phyloP scores from a whole-genome alignment of 768 basidiomycete genomes.

The Agaricus blazei region DNA sequence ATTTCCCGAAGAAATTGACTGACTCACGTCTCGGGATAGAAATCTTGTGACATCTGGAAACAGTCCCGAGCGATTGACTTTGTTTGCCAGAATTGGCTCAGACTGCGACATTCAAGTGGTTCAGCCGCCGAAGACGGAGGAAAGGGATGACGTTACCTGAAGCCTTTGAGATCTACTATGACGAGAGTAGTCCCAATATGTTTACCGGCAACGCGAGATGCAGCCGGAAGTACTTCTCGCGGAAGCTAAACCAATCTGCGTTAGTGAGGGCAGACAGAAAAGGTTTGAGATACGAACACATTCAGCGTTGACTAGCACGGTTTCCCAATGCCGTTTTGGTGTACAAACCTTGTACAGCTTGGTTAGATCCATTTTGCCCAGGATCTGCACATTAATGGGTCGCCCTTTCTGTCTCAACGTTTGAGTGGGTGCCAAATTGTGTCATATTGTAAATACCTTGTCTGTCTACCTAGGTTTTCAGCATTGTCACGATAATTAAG shows the following conservation, averaged over 20 bases:
- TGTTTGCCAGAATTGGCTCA: conserved; percentile 74
- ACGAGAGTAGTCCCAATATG: conserved; percentile 50
- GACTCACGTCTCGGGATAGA: conserved; percentile 66
- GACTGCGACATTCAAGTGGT: conserved; percentile 27
- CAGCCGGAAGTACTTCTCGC: conserved; percentile 65
- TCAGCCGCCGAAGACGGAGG: neutral
- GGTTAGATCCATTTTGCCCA: conserved; percentile 54
- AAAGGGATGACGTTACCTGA: conserved; percentile 33
- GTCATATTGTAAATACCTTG: conserved; percentile 39
- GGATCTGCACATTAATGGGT: conserved; percentile 62
- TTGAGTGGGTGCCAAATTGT: neutral
- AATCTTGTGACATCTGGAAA: conserved; percentile 76
- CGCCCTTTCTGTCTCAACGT: conserved; percentile 51
- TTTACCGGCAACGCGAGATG: conserved; percentile 48
- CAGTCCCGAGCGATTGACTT: conserved; percentile 55
- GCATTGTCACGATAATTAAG: neutral
- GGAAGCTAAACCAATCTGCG: conserved; percentile 29
- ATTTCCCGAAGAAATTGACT: neutral
- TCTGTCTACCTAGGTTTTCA: conserved; percentile 45
- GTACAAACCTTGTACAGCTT: conserved; percentile 53
- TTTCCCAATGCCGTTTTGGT: conserved; percentile 59
- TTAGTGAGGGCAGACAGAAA: neutral
- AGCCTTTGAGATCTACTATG: conserved; percentile 67
- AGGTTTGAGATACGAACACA: conserved; percentile 25
- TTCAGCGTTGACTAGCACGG: conserved; percentile 61